Conservation (phyloP, 2,329 filamentous ascomycete species). For the Scedosporium apiospermum region DNA sequence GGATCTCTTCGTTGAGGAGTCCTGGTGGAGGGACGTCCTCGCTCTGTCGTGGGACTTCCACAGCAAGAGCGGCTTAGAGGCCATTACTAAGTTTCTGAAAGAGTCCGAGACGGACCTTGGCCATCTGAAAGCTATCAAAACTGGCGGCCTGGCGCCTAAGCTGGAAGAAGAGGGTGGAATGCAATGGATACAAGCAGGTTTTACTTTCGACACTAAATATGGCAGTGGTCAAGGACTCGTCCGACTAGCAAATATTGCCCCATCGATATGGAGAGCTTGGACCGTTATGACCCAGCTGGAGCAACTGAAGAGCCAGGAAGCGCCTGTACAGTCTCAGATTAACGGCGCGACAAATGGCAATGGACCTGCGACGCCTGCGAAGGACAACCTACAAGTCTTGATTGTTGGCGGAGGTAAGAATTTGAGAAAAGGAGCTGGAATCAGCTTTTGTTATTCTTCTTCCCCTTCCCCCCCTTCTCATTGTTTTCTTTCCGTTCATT, state of each 20-base stretch:
- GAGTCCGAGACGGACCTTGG: constrained; percentile 6
- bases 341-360: constrained; percentile 13
- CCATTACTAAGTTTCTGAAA: constrained; percentile 10
- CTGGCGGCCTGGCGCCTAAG: constrained; percentile 10
- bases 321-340: constrained; percentile 10
- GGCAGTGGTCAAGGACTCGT: constrained; percentile 14
- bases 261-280: constrained; percentile 15
- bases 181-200: constrained; percentile 11
- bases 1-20: constrained; percentile 15
- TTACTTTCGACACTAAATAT: constrained; percentile 12
- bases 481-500: not conserved
- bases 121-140: constrained; percentile 4
- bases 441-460: no score
- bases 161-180: constrained; percentile 10
- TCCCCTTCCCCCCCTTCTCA: no score
- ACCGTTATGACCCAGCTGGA: constrained; percentile 16
- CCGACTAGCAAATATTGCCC: constrained; percentile 11
- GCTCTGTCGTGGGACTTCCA: constrained; percentile 19
- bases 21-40: constrained; percentile 20
- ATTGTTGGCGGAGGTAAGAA: constrained; percentile 27
- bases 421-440: no score
- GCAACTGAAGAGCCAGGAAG: constrained; percentile 13
- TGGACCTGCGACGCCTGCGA: constrained; percentile 17
- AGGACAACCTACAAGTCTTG: constrained; percentile 26
- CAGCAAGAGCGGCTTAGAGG: constrained; percentile 13